Evolutionary conservation across 73 alveolate species (phyloP), one percentile per base, ranked within the genome.

Genomic region (Stentor roeselii): DNA sequence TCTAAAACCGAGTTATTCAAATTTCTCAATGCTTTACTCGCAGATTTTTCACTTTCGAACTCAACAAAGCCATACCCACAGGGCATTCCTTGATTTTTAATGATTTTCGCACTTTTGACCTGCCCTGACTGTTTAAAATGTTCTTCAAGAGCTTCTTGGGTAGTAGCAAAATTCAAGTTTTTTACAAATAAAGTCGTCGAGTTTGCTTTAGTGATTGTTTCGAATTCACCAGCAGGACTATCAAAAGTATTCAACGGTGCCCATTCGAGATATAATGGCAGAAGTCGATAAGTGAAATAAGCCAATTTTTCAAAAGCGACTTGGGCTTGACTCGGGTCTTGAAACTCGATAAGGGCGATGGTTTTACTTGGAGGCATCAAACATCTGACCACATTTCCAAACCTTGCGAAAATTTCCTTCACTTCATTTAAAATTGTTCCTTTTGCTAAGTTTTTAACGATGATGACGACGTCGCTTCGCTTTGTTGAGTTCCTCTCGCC

Each of bases 31-130:
- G 99, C 99, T 88, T 93, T 97, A 59, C 88, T 82, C 35, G 97
- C 99, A 82, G 78, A 86, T 84, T 94, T 95, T 78, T 91, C 95
- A 60, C 82, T 90, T 42, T 89, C 95, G 59, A 93, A 89, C 89
- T 97, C 99, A 21, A 96, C 95, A 84, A 97, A 97, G 36, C 99
- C 99, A 87, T 88, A 97, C 4, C 99, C 99, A 60, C 95, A 88
- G 35, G 99, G 95, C 4, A 86, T 90, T 61, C 95, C 94, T 78
- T 89, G 91, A 82, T 85, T 95, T 42, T 85, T 90, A 2, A 93
- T 97, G 2, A 97, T 96, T 86, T 90, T 95, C 0, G 87, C 97
- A 60, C 95, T 90, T 76, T 91, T 86, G 4, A 96, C 85, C 60
- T 74, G 87, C 39, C 93, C 95, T 74, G 87, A 90, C 92, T 89